Evolutionary conservation across 2,329 filamentous ascomycete species (phyloP).

Genomic region (Sporothrix variecibatus): DNA sequence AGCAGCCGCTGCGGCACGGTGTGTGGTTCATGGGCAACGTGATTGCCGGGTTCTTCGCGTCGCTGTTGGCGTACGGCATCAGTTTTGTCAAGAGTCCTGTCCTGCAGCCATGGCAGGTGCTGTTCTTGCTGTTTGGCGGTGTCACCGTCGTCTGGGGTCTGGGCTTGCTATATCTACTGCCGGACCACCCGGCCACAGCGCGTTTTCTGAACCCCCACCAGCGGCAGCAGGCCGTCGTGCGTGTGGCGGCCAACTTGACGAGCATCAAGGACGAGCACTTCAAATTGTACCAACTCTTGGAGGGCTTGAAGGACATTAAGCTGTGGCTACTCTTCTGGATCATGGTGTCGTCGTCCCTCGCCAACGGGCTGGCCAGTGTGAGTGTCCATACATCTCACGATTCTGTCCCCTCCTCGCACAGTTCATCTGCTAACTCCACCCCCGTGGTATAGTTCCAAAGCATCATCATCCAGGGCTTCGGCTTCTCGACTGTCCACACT

Average conservation of each 20-base stretch:
- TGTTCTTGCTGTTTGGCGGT: conserved; percentile 56
- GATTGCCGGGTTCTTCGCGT: conserved; percentile 58
- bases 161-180: conserved; percentile 51
- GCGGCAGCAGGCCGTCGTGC: conserved; percentile 55
- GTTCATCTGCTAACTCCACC: conserved; percentile 42
- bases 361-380: not conserved
- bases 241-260: conserved; percentile 54
- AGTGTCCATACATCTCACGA: not conserved
- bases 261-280: conserved; percentile 59
- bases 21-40: conserved; percentile 65
- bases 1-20: conserved; percentile 59
- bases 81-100: conserved; percentile 54
- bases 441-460: conserved; percentile 37
- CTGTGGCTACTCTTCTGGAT: conserved; percentile 47
- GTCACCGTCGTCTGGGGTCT: conserved; percentile 51
- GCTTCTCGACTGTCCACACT: conserved; percentile 36
- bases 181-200: conserved; percentile 52
- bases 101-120: conserved; percentile 47
- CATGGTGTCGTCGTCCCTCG: not conserved
- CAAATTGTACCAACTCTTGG: conserved; percentile 58
- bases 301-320: conserved; percentile 60
- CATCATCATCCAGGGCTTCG: conserved; percentile 40
- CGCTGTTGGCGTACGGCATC: conserved; percentile 60
- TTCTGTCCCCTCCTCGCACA: too few relatives aligned
- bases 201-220: conserved; percentile 54